A percentile compares a stretch with the other conserved stretches of the same genome.
Conservation (phyloP, 495 filamentous ascomycete genomes). For the Delitschia confertaspora region DNA sequence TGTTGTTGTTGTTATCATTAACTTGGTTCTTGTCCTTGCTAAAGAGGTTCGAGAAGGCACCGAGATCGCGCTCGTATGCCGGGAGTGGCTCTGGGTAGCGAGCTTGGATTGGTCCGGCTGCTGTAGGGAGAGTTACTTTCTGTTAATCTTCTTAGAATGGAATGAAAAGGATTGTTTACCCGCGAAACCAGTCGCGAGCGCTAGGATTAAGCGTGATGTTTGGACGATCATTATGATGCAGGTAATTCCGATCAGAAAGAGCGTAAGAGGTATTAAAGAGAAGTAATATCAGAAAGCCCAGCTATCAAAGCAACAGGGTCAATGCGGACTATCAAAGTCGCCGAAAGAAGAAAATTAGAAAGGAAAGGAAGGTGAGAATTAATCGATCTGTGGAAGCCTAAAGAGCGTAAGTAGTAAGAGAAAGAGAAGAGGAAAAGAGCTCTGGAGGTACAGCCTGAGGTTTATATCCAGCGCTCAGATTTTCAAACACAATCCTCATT, state of each 20-base stretch:
- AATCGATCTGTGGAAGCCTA: slow-evolving; percentile 9
- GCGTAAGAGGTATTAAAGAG: slow-evolving; percentile 7
- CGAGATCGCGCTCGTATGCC: too few species aligned
- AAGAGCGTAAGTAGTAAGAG: slow-evolving; percentile 1
- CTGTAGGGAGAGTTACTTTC: background rate
- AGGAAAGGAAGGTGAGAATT: slow-evolving; percentile 1
- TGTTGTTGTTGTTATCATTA: background rate
- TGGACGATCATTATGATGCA: slow-evolving; percentile 22
- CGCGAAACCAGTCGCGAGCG: slow-evolving; percentile 26
- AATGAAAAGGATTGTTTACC: slow-evolving; percentile 5
- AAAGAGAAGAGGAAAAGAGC: too few species aligned
- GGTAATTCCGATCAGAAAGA: background rate
- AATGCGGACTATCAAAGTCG: slow-evolving; percentile 27
- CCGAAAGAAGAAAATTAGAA: slow-evolving; percentile 13
- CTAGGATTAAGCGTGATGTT: slow-evolving; percentile 9
- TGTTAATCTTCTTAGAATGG: background rate
- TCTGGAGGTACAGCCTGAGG: too few species aligned
- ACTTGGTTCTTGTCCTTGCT: background rate
- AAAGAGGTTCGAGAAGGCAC: too few species aligned
- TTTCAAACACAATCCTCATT: too few species aligned
- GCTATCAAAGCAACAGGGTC: slow-evolving; percentile 9
- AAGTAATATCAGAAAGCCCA: slow-evolving; percentile 3
- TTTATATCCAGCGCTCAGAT: too few species aligned
- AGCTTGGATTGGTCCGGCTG: background rate
- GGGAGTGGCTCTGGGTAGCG: too few species aligned